Evolutionary conservation across 2,329 filamentous ascomycete genomes (phyloP), one percentile per base, ranked within the genome.

Genomic region (Xylariales sp.): DNA sequence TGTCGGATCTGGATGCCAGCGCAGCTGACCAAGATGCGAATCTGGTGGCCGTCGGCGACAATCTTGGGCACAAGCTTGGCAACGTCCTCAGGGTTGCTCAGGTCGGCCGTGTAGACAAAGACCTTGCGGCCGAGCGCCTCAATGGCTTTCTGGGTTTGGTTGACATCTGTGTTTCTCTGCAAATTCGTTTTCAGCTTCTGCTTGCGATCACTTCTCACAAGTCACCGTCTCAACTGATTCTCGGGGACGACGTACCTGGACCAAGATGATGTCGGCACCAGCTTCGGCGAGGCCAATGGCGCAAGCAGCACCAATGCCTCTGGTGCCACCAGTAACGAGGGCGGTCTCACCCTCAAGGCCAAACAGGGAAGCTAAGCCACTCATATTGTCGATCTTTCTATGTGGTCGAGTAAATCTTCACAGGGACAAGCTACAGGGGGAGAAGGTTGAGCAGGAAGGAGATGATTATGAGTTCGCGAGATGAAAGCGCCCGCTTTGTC

Each of bases 21-120:
- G 64, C 86, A 91, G 66, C 90, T 95, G 51, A 95, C 67, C 6
- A 95, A 76, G 54, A 94, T 86, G 55, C 86, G 76, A 46, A 94
- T 78, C 55, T 78, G 55, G 56, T 81, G 72, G 33, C 37, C 37
- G 20, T 39, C 37, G 37, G 37, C 37, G 11, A 39, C 14, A 6
- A 39, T 24, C 11, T 32, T 25, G 23, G 37, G 37, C 30, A 39
- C 37, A 14, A 39, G 28, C 18, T 39, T 39, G n/a, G 11, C 17
- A 8, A 39, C 37, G 6, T 39, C 74, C 75, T 39, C 37, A 8
- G 37, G 13, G n/a, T 29, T 33, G 29, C 29, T 33, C 23, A 39
- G 37, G 21, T 39, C 30, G 6, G 30, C 21, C 10, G 37, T 33
- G 23, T 39, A 39, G n/a, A 39, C 30, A 13, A 21, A 17, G 14